Percentiles rank a stretch among this genome's conserved stretches.
Evolutionary conservation across 1,284 basidiomycete genomes (phyloP).

Genomic region (Hortiboletus rubellus): DNA sequence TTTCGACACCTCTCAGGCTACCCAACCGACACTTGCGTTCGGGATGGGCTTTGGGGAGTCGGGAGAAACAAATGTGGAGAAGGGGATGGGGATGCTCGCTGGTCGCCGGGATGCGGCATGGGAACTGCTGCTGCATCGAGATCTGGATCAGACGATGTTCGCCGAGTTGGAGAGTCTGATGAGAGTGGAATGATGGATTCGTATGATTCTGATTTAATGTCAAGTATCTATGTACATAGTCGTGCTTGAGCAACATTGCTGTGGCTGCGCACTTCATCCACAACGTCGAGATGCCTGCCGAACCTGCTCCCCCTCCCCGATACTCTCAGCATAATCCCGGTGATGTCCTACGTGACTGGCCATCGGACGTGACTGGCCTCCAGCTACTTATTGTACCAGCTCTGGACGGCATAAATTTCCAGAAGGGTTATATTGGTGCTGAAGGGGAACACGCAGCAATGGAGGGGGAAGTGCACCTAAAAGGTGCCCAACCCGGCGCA

Average conservation of each 20-base stretch:
- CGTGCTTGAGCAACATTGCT: background rate
- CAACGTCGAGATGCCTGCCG: constrained; percentile 26
- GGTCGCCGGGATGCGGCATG: constrained; percentile 69
- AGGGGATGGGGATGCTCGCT: constrained; percentile 73
- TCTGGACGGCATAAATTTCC: constrained; percentile 66
- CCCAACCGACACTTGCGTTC: constrained; percentile 60
- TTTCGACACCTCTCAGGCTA: constrained; percentile 63
- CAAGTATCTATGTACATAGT: constrained; percentile 19
- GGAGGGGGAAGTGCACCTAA: constrained; percentile 80
- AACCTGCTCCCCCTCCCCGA: constrained; percentile 43
- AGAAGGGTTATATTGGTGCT: constrained; percentile 77
- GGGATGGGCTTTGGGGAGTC: constrained; percentile 78
- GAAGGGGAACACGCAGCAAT: constrained; percentile 76
- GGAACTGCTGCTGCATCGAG: constrained; percentile 65
- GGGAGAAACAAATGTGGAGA: constrained; percentile 61
- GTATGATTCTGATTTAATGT: constrained; percentile 7
- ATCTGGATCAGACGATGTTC: constrained; percentile 71
- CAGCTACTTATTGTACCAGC: constrained; percentile 71
- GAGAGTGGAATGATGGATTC: constrained; percentile 51
- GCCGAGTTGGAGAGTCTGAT: constrained; percentile 73
- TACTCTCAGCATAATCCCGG: constrained; percentile 36
- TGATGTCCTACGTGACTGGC: constrained; percentile 15
- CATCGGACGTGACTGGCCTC: constrained; percentile 22
- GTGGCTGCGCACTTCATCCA: constrained; percentile 8
- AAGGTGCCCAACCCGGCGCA: constrained; percentile 53